Evolutionary conservation across 768 basidiomycete genomes (phyloP), one percentile per base, ranked within the genome.

Genomic region (Harrya chromipes): DNA sequence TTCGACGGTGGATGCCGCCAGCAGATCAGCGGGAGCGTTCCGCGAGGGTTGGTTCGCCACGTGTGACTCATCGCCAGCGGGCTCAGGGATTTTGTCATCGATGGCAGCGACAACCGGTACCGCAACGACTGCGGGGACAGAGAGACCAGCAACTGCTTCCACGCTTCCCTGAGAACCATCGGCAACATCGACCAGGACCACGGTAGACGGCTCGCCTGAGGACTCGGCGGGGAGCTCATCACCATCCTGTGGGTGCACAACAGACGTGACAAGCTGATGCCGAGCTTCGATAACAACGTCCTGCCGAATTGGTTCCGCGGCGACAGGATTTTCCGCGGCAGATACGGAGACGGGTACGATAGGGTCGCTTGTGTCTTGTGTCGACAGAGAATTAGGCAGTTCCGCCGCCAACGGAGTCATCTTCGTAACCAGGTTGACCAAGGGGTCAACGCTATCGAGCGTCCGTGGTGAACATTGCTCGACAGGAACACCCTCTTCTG

Each of bases 1-100:
- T 43, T 51, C 49, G 26, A 49, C 47, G 41, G 47, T 36, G 49
- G 50, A 34, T 45, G 45, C 48, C 50, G 45, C 38, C 29, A 40
- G 24, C 12, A 29, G 19, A 38, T 52, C 46, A 42, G 39, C 40
- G 49, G 49, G 46, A 17, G 37, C 31, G 29, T 43, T 43, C 40
- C 41, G 46, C 34, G 43, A 50, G 14, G 50, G 20, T 42, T 54
- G 47, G 39, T 47, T 23, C 17, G 24, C 40, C 17, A 21, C 49
- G 42, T 13, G 42, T 24, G 41, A 36, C 34, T 49, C 54, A 45
- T 51, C 35, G 23, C 42, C 27, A 37, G 35, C 17, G 21, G 16
- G 21, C 26, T 46, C 36, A 23, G 44, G n/a, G 6, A 35, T 23
- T 43, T 43, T 20, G 4, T 46, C 41, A 24, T 34, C 19, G 36